These are phyloP conservation scores for Mycena sp. DNA, from an alignment of 1,284 basidiomycete genomes.

Conservation along the genomic window DNA sequence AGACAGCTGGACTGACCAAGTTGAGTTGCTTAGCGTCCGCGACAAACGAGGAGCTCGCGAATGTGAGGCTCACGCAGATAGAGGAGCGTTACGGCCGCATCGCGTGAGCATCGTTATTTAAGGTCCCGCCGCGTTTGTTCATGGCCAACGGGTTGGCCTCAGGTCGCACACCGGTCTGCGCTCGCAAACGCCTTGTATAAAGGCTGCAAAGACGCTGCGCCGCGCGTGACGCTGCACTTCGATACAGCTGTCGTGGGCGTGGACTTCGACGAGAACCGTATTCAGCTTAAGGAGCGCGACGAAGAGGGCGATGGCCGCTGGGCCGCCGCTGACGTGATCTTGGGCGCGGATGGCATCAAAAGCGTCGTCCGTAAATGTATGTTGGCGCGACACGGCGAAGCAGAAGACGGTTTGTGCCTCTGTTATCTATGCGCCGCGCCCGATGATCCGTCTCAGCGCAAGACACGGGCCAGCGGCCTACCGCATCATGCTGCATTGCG, in stretches of 20 bases:
- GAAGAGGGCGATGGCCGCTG: slow-evolving; percentile 46
- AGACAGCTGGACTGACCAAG: too few species aligned
- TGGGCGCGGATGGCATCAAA: slow-evolving; percentile 66
- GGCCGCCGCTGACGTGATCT: slow-evolving; percentile 54
- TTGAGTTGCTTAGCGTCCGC: too few species aligned
- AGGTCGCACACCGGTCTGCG: slow-evolving; percentile 48
- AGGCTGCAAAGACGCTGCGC: slow-evolving; percentile 47
- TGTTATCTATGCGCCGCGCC: background rate
- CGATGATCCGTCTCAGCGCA: slow-evolving; percentile 6
- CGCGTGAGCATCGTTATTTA: too few species aligned
- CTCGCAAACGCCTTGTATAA: slow-evolving; percentile 41
- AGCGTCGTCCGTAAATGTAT: slow-evolving; percentile 47
- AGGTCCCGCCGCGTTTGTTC: slow-evolving; percentile 55
- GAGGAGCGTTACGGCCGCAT: slow-evolving; percentile 47
- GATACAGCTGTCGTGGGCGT: slow-evolving; percentile 17
- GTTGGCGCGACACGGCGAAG: slow-evolving; percentile 23
- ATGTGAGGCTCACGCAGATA: slow-evolving; percentile 53
- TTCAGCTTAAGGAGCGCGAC: slow-evolving; percentile 21
- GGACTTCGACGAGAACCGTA: slow-evolving; percentile 20
- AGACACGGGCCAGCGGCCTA: slow-evolving; percentile 35
- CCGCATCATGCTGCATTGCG: slow-evolving; percentile 35
- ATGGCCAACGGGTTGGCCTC: slow-evolving; percentile 46
- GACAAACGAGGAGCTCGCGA: slow-evolving; percentile 54
- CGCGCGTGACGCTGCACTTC: slow-evolving; percentile 48
- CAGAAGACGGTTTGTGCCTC: background rate